Evolutionary conservation across 345 rosid genomes (phyloP), one percentile per base, ranked within the genome.

Genomic region (Noccaea bulbosa): DNA sequence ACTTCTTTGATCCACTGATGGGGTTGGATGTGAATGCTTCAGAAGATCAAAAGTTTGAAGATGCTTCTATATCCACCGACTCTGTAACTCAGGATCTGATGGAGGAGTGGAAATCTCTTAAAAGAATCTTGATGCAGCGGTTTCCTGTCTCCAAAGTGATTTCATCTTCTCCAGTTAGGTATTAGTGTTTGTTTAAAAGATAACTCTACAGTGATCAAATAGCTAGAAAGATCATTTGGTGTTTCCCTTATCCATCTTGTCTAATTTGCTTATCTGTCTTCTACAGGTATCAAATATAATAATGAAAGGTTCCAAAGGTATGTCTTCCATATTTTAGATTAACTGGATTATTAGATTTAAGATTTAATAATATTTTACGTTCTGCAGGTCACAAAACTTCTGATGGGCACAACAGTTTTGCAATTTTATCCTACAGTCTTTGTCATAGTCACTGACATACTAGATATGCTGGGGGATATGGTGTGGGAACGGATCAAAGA

Each of bases 371-470:
- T 32, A 17, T 44, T 10, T 67, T 72, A 17, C 15, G 9, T 46
- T 81, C 24, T 86, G 79, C 81, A 93, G 98, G 96, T 90, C 68
- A 85, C 91, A 59, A 86, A 82, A 79, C 97, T 93, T 81, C 83
- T 93, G 80, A 86, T 86, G 88, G 98, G 87, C 78, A 93, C 98
- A 58, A 84, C 97, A 37, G 96, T 90, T 75, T 74, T 78, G 50
- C 87, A 87, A 65, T 93, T 93, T 83, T 93, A 90, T 82, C 98
- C 98, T 70, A 90, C 96, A 27, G 78, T 90, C 64, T 93, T 93
- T 74, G 92, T 88, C 77, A 85, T 87, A 70, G 93, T 83, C 57
- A 84, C 92, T 11, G 97, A n/a, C n/a, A n/a, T n/a, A n/a, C n/a
- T n/a, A n/a, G n/a, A 93, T 79, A 86, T 86, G 86, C 88, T 93